phyloP scores from a whole-genome alignment of 768 basidiomycete species.

The Hortiboletus flavorubellus region DNA sequence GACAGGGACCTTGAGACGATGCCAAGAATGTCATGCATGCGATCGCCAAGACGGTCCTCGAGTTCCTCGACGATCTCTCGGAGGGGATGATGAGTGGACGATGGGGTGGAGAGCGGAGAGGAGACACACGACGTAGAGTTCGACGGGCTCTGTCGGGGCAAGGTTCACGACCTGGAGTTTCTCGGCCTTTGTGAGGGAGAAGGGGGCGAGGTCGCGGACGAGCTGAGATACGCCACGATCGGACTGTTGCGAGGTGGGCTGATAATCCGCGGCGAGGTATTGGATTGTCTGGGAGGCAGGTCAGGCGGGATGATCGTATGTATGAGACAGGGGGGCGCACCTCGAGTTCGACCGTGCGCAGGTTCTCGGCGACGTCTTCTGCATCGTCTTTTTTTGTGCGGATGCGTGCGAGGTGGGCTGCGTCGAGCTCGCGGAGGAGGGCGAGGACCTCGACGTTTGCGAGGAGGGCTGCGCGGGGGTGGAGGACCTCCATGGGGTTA shows the following conservation, averaged over 20 bases:
- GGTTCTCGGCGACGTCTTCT: slow-evolving; percentile 74
- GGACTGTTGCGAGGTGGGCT: slow-evolving; percentile 65
- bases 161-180: slow-evolving; percentile 92
- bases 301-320: background rate
- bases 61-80: slow-evolving; percentile 89
- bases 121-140: slow-evolving; percentile 80
- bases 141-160: slow-evolving; percentile 75
- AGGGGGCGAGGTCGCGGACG: slow-evolving; percentile 61
- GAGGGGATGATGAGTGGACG: background rate
- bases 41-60: slow-evolving; percentile 73
- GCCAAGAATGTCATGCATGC: slow-evolving; percentile 63
- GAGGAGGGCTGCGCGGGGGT: slow-evolving; percentile 73
- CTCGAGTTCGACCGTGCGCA: slow-evolving; percentile 85
- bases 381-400: slow-evolving; percentile 64
- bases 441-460: slow-evolving; percentile 85
- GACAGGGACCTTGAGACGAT: slow-evolving; percentile 48
- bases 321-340: slow-evolving; percentile 5
- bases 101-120: background rate
- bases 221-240: slow-evolving; percentile 61
- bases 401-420: slow-evolving; percentile 64
- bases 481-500: slow-evolving; percentile 32
- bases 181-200: slow-evolving; percentile 83
- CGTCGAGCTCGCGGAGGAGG: slow-evolving; percentile 73
- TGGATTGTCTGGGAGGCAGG: slow-evolving; percentile 64
- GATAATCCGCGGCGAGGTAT: slow-evolving; percentile 73